phyloP scores from a whole-genome alignment of 495 filamentous ascomycete genomes.

The Daldinia childiae region DNA sequence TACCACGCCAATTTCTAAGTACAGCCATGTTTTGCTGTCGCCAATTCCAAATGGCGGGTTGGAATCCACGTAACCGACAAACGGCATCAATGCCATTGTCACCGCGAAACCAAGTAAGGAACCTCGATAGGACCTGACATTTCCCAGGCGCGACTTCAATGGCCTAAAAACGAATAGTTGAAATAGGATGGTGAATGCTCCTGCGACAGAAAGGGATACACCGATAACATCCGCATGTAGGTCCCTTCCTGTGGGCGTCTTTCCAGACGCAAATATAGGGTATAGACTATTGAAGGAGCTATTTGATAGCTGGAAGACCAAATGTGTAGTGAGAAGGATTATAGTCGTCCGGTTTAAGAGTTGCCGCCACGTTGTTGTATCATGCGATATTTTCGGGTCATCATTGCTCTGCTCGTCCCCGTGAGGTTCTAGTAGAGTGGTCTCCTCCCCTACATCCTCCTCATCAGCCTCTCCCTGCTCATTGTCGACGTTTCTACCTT shows the following conservation, averaged over 20 bases:
- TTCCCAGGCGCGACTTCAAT: constrained; percentile 83
- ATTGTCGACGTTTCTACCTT: constrained; percentile 53
- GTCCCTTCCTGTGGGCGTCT: constrained; percentile 76
- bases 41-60: constrained; percentile 56
- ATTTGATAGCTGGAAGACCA: constrained; percentile 89
- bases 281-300: constrained; percentile 91
- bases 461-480: constrained; percentile 53
- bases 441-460: constrained; percentile 47
- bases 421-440: constrained; percentile 42
- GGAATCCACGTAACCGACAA: constrained; percentile 78
- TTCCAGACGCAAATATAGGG: constrained; percentile 84
- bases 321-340: constrained; percentile 79
- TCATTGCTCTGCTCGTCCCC: constrained; percentile 48
- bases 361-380: constrained; percentile 57
- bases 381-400: constrained; percentile 42
- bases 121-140: constrained; percentile 80
- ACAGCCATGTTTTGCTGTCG: constrained; percentile 70
- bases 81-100: constrained; percentile 88
- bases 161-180: constrained; percentile 84
- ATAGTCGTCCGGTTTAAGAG: constrained; percentile 82
- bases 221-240: constrained; percentile 85
- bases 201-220: constrained; percentile 84
- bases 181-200: constrained; percentile 84
- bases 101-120: constrained; percentile 84
- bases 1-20: constrained; percentile 77